Base-by-base conservation (phyloP, 768 basidiomycete species). In the Panus rudis region DNA sequence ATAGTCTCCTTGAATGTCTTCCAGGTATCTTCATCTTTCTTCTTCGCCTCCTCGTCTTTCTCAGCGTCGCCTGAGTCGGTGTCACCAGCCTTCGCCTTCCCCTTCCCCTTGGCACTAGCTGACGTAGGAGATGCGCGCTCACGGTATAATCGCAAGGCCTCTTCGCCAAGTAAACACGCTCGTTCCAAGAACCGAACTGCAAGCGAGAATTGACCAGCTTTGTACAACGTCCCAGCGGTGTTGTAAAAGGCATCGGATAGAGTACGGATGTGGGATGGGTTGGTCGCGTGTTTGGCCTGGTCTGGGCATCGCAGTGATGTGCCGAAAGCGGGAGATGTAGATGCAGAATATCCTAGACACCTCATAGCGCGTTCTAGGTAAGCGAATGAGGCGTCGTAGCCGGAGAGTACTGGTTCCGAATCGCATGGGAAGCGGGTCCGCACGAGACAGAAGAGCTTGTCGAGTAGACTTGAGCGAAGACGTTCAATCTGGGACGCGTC, bases 181-280 rank as follows among this genome's bases (percentile, higher is more conserved):
- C 78, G 68, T 24, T 72, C 66, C 30, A 85, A 63, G 55, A 92
- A 92, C 0, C 78, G 72, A 7, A 84, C 67, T 1, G 86, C 80
- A 23, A 75, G 73, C 2, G 77, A 81, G 48, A 76, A 69, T 38
- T 73, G 71, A 8, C 65, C 70, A 4, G 72, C 75, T 45, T 86
- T 79, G 50, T 85, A 92, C 11, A 92, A 58, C n/a, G 68, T 66
- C 2, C 79, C 81, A 2, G 77, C 84, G 1, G 84, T 52, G 53
- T 84, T 81, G 50, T 88, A 76, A 50, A 80, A 78, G 2, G 79
- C 78, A 4, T 81, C 84, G 5, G 84, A 84, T 7, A 84, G 63
- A 51, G 84, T 88, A 13, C 86, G 79, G 3, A 73, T 53, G 47
- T 75, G 79, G 41, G 84, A 83, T 0, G 79, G 69, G 11, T 41